These are phyloP conservation scores for Allium fistulosum DNA, from an alignment of 106 monocot genomes.

Conservation along the genomic window DNA sequence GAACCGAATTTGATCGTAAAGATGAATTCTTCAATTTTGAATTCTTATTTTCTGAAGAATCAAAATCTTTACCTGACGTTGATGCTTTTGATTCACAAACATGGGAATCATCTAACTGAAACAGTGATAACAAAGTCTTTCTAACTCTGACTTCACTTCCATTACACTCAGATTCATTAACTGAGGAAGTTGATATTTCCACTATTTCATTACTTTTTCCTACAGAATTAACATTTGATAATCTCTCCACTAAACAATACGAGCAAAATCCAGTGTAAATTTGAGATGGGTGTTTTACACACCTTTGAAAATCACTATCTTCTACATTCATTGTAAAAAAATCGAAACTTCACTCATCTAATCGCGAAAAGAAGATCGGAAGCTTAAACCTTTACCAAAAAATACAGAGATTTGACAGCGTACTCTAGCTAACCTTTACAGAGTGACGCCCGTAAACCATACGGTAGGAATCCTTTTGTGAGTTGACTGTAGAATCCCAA, in stretches of 20 bases:
- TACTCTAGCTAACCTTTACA: background rate
- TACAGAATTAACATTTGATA: constrained; percentile 36
- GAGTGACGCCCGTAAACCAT: background rate
- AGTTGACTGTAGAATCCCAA: background rate
- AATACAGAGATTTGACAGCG: background rate
- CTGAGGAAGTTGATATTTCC: constrained; percentile 8
- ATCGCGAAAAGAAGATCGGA: background rate
- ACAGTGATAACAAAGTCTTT: constrained; percentile 60
- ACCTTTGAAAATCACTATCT: constrained; percentile 24
- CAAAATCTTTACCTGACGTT: background rate
- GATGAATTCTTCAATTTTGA: constrained; percentile 18
- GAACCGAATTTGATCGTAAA: constrained; percentile 35
- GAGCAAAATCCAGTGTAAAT: constrained; percentile 81
- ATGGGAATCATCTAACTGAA: constrained; percentile 69
- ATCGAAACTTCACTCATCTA: background rate
- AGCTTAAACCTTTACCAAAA: background rate
- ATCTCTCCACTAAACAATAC: constrained; percentile 61
- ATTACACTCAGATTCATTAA: constrained; percentile 22
- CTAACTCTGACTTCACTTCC: constrained; percentile 27
- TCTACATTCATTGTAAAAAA: constrained; percentile 3
- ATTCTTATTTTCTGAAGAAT: constrained; percentile 7
- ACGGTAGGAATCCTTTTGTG: background rate
- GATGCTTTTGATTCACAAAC: constrained; percentile 6
- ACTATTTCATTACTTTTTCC: constrained; percentile 10
- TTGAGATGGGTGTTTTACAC: constrained; percentile 66